phyloP scores from a whole-genome alignment of 2,329 filamentous ascomycete species.

The Aspergillus phoenicis region DNA sequence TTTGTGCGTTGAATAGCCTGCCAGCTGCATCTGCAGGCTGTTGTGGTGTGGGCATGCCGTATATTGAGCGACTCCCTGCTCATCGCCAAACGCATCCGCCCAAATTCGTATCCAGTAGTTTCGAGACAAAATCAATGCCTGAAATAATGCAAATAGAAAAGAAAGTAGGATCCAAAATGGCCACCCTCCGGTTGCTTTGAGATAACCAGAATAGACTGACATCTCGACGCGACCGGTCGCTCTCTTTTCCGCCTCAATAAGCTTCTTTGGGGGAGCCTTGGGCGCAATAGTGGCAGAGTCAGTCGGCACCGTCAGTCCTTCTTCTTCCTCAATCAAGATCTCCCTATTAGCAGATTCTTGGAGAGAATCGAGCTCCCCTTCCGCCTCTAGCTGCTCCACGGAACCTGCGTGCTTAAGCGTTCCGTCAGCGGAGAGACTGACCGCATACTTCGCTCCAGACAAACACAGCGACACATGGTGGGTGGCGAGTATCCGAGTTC shows the following conservation, averaged over 20 bases:
- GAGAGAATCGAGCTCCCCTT: not conserved
- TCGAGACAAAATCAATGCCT: slow-evolving; percentile 14
- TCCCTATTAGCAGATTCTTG: not conserved
- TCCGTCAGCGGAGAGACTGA: slow-evolving; percentile 69
- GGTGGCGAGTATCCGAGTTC: slow-evolving; percentile 76
- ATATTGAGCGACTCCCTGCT: not conserved
- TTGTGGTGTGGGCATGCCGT: not conserved
- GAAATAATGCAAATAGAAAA: slow-evolving; percentile 52
- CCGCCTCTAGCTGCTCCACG: not conserved
- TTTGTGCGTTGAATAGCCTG: not conserved
- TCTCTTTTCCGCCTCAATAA: slow-evolving; percentile 72
- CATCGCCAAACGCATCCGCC: slow-evolving; percentile 19
- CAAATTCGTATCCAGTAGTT: slow-evolving; percentile 49
- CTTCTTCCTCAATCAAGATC: not conserved
- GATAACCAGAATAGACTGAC: slow-evolving; percentile 66
- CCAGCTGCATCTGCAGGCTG: not conserved
- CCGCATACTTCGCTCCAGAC: slow-evolving; percentile 64
- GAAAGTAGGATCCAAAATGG: slow-evolving; percentile 60
- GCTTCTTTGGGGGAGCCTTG: slow-evolving; percentile 54
- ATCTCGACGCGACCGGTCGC: slow-evolving; percentile 69
- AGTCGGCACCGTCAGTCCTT: not conserved
- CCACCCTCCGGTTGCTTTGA: slow-evolving; percentile 67
- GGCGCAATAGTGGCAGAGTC: not conserved
- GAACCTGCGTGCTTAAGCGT: not conserved
- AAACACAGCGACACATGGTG: slow-evolving; percentile 74